phyloP scores from a whole-genome alignment of 805 yeast genomes.

The Candida bentonensis region DNA sequence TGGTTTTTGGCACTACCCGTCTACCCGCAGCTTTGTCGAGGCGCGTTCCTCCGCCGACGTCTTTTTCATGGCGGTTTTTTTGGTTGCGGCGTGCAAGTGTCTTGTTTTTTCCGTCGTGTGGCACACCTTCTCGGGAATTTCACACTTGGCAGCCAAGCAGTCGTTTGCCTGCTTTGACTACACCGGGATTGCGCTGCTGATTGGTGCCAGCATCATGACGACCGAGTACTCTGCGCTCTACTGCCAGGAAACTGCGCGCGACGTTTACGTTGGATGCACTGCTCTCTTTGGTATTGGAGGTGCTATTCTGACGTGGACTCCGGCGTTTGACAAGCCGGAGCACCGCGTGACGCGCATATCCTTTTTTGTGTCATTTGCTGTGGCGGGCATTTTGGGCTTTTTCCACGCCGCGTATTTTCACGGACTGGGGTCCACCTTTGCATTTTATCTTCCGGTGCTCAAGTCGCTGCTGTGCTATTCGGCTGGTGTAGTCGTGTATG shows the following conservation, averaged over 20 bases:
- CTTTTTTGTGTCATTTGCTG: constrained; percentile 68
- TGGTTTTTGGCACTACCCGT: constrained; percentile 49
- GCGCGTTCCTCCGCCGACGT: constrained; percentile 31
- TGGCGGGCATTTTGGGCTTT: constrained; percentile 58
- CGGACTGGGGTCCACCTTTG: constrained; percentile 39
- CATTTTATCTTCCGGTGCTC: constrained; percentile 52
- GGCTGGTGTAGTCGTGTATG: constrained; percentile 77
- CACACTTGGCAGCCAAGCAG: constrained; percentile 45
- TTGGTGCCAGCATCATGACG: constrained; percentile 77
- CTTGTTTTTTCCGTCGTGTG: constrained; percentile 66
- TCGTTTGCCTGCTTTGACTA: constrained; percentile 89
- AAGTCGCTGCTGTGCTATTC: constrained; percentile 64
- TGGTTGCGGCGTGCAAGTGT: constrained; percentile 64
- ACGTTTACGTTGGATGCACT: constrained; percentile 46
- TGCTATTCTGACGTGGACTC: constrained; percentile 78
- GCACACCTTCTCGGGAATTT: constrained; percentile 84
- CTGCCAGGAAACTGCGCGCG: constrained; percentile 36
- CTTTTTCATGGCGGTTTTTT: constrained; percentile 45
- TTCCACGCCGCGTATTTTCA: constrained; percentile 38
- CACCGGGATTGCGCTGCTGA: constrained; percentile 82
- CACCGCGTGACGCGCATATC: constrained; percentile 64
- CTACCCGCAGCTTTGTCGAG: constrained; percentile 31
- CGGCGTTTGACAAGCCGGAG: constrained; percentile 78
- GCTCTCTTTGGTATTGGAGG: constrained; percentile 58
- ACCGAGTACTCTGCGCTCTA: constrained; percentile 71